Percentiles rank a stretch among this genome's conserved stretches.
Evolutionary conservation across 257 asterid species (phyloP).

Genomic region (Solanum chiquidenum): DNA sequence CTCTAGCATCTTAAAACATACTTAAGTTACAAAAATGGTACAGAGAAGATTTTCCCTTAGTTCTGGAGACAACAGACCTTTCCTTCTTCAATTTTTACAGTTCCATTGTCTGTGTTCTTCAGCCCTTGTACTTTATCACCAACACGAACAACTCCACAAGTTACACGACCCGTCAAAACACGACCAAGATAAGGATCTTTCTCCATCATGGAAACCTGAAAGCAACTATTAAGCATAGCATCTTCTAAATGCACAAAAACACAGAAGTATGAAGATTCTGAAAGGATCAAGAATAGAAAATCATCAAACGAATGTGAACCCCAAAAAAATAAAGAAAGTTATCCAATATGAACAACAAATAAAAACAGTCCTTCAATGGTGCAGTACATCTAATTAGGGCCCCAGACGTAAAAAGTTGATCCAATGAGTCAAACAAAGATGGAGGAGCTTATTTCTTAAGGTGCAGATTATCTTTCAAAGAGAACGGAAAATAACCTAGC

Average conservation of each 20-base stretch:
- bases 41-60: background rate
- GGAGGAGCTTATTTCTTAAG: background rate
- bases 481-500: background rate
- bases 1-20: background rate
- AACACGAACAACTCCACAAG: constrained; percentile 66
- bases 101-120: constrained; percentile 58
- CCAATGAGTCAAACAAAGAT: background rate
- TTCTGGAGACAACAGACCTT: constrained; percentile 42
- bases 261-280: background rate
- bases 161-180: constrained; percentile 86
- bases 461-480: background rate
- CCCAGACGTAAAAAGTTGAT: background rate
- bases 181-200: constrained; percentile 90
- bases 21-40: background rate
- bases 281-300: background rate
- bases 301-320: background rate
- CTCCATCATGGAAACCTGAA: constrained; percentile 99
- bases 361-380: background rate
- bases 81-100: constrained; percentile 85
- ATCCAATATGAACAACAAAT: background rate
- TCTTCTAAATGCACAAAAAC: constrained; percentile 3
- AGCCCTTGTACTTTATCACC: constrained; percentile 97
- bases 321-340: background rate
- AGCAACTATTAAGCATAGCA: constrained; percentile 44
- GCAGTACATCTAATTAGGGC: background rate